phyloP scores from a whole-genome alignment of 2,329 filamentous ascomycete genomes.

The Epichloe typhina region DNA sequence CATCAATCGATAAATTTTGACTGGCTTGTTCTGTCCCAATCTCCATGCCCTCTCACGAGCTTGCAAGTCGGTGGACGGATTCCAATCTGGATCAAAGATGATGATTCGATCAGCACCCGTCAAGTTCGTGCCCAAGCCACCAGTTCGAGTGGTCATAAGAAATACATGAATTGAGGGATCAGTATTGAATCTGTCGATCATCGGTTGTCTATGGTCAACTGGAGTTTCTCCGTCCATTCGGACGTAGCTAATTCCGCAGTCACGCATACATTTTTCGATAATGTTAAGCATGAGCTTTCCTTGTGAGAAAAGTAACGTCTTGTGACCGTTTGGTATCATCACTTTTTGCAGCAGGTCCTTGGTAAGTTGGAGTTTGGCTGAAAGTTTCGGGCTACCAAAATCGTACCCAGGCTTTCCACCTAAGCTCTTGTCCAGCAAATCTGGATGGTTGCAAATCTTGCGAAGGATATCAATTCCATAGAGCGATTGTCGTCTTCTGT shows the following conservation, averaged over 20 bases:
- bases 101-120: conserved; percentile 93
- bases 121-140: conserved; percentile 83
- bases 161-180: conserved; percentile 73
- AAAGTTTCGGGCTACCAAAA: conserved; percentile 68
- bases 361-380: conserved; percentile 92
- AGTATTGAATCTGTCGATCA: conserved; percentile 90
- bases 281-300: conserved; percentile 94
- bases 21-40: conserved; percentile 84
- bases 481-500: conserved; percentile 62
- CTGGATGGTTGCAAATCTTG: conserved; percentile 97
- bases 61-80: conserved; percentile 90
- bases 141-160: conserved; percentile 87
- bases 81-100: conserved; percentile 98
- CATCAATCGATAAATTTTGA: conserved; percentile 96
- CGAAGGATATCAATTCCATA: conserved; percentile 85
- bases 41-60: conserved; percentile 93
- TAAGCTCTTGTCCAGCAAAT: conserved; percentile 56
- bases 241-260: conserved; percentile 60
- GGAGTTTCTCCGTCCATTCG: conserved; percentile 91
- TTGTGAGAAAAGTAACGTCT: conserved; percentile 85
- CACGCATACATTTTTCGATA: conserved; percentile 65
- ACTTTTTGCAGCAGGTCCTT: conserved; percentile 67
- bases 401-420: conserved; percentile 49
- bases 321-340: conserved; percentile 85
- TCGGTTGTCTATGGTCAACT: conserved; percentile 73